Evolutionary conservation across 2,329 filamentous ascomycete species (phyloP).

Genomic region (Aspergillus candidus): DNA sequence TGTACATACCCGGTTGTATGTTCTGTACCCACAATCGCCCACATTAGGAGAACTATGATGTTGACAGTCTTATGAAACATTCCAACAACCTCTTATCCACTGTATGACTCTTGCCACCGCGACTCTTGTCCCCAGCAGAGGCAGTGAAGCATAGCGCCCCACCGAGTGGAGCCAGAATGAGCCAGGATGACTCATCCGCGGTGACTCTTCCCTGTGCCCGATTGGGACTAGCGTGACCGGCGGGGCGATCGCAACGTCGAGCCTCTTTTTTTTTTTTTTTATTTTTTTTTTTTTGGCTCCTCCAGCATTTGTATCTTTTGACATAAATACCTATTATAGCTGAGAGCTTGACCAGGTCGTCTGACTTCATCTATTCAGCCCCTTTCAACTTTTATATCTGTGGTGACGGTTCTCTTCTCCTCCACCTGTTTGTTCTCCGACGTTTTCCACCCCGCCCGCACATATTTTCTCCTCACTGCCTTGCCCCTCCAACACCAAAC

Average conservation of each 20-base stretch:
- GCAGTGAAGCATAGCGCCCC: no score
- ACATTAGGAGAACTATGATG: no score
- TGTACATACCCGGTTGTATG: no score
- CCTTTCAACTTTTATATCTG: no score
- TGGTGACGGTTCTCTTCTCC: background rate
- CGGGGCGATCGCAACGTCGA: constrained; percentile 3
- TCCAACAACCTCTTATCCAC: no score
- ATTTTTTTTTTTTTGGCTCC: background rate
- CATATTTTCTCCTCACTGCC: background rate
- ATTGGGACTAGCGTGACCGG: constrained; percentile 14
- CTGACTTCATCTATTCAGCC: no score
- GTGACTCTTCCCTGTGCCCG: constrained; percentile 11
- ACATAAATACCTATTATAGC: no score
- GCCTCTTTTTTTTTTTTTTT: constrained; percentile 8
- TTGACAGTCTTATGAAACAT: no score
- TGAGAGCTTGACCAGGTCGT: no score
- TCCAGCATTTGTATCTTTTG: no score
- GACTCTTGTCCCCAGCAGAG: background rate
- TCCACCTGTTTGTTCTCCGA: background rate
- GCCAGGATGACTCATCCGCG: constrained; percentile 12
- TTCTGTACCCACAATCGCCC: no score
- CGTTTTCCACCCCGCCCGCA: background rate
- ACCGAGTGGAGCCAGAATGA: constrained; percentile 1
- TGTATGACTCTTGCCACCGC: no score
- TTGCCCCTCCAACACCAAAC: background rate